Base-by-base conservation (phyloP, 2,329 filamentous ascomycete genomes). In the Penicillium concentricum region DNA sequence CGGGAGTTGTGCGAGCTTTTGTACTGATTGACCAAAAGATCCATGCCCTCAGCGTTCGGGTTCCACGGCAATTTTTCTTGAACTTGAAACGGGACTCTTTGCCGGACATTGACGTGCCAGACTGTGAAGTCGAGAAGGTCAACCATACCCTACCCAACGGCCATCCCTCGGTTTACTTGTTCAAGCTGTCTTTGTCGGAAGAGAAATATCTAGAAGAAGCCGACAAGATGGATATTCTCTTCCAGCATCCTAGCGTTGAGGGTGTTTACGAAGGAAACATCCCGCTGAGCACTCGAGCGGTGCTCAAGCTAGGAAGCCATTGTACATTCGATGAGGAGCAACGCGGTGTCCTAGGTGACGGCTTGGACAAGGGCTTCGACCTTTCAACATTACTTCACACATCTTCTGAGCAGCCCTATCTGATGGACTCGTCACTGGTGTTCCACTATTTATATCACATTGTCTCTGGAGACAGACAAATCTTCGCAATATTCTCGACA, bases 201-300 rank as follows among this genome's bases (percentile, higher is more conserved):
- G 88, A 94, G 54, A 82, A 90, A 0, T 99, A 95, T 74, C 86
- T 96, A 59, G 85, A 87, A 43, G 91, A 97, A 72, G 82, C 88
- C 0, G 88, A 92, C 60, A 95, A 92, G 70, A 88, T 97, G 59
- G 86, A 88, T 2, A 77, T 88, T 28, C 79, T 97, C 1, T 93
- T 97, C 78, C 92, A 93, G 61, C 92, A 99, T 70, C 86, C 92
- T 0, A 96, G 92, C 72, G 90, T 99, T 2, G 94, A 99, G 74
- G 95, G 95, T 30, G 92, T 99, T 15, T 99, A 99, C 69, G 95
- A 99, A 77, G 93, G 89, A 68, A 89, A 96, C 63, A 82, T 99
- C 1, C 92, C 95, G 1, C 80, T 97, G 6, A 91, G 90, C 61
- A 84, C 96, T 46, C 85, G 93, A 39, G 94, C 93, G 4, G 84